Base-by-base conservation (phyloP, 208 protist genomes). In the Leptomonas pyrrhocoris region DNA sequence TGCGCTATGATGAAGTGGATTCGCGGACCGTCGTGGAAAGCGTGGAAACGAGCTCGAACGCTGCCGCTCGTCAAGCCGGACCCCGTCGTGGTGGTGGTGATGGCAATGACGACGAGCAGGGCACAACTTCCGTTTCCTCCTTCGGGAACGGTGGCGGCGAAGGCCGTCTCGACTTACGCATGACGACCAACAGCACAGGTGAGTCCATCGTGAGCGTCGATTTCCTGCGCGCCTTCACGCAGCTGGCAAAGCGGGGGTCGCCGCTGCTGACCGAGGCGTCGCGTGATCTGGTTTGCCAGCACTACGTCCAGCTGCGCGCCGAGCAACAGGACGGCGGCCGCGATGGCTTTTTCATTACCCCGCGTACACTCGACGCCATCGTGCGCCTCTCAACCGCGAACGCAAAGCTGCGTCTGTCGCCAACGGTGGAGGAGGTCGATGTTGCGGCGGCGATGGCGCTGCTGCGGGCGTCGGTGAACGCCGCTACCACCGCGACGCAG, bases 191-290 rank as follows among this genome's bases (percentile, higher is more conserved):
- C 78, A 89, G 86, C 68, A 92, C 81, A 13, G 88, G 87, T 4
- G 87, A 95, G 60, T 70, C 92, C 9, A 89, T 99, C 51, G 86
- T 99, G 34, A 90, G 96, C n/a, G 69, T 97, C 12, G 84, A 94
- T 42, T 99, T 99, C 72, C 72, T 99, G 19, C 95, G 97, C 40
- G 98, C 98, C 58, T 99, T 99, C 80, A 74, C 99, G 28, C 81
- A 90, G 48, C 90, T 98, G 58, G 94, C 96, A 0, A 98, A 97
- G 83, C 80, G 68, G 3, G 83, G 84, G 12, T 40, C 79, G 42
- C 96, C 96, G 42, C 66, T 86, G 36, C 85, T 98, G 18, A 94
- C 93, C 34, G 84, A 91, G 50, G 79, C 81, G n/a, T 97, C 97
- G 15, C 84, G 83, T 45, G 83, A 97, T 36, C 65, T 90, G 0